Evolutionary conservation across 2,329 filamentous ascomycete species (phyloP).

Genomic region (Xylariaceae sp.): DNA sequence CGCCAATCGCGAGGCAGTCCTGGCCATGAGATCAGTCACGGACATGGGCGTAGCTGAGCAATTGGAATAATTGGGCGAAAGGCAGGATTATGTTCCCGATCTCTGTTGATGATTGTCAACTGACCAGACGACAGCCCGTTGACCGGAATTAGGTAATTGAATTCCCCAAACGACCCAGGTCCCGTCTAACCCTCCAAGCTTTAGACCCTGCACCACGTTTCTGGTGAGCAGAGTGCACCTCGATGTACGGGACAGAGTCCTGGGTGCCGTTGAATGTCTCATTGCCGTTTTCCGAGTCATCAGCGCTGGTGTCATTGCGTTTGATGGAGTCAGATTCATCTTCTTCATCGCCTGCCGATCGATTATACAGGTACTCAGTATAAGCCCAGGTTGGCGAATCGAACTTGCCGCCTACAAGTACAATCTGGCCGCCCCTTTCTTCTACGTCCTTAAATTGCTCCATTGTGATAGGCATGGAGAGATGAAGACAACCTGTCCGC

Average conservation of each 20-base stretch:
- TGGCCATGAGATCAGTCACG: no score
- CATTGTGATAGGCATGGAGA: conserved; percentile 59
- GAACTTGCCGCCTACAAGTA: conserved; percentile 66
- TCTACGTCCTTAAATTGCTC: conserved; percentile 40
- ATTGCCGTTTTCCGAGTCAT: conserved; percentile 30
- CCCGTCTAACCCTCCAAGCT: conserved; percentile 63
- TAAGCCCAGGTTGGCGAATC: conserved; percentile 70
- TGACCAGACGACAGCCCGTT: no score
- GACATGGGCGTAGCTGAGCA: no score
- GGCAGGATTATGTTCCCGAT: not conserved
- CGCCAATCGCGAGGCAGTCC: no score
- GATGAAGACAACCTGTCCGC: conserved; percentile 51
- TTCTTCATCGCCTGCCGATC: conserved; percentile 23
- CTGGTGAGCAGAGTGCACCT: conserved; percentile 53
- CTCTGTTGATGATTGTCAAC: no score
- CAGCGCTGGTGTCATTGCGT: conserved; percentile 33
- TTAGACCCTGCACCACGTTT: conserved; percentile 56
- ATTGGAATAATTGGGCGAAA: no score
- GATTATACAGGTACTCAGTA: conserved; percentile 56
- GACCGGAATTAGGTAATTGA: conserved; percentile 5
- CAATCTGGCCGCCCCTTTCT: conserved; percentile 46
- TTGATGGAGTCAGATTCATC: conserved; percentile 22
- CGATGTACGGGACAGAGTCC: conserved; percentile 54
- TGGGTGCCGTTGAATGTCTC: conserved; percentile 16
- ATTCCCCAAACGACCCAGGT: conserved; percentile 45